Evolutionary conservation across 169 alveolate genomes (phyloP).

Genomic region (Plasmodium gallinaceum): DNA sequence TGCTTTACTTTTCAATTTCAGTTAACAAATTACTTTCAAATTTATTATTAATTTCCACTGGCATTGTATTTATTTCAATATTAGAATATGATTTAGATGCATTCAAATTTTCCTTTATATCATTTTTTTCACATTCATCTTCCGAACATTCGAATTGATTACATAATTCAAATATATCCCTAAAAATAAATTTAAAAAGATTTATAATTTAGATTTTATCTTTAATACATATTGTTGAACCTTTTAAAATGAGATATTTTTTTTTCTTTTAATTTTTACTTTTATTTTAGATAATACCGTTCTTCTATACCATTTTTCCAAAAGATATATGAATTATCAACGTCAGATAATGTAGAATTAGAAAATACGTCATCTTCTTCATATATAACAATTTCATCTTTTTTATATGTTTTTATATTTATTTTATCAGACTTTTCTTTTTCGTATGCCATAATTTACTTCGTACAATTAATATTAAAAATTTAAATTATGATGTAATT

Average conservation of each 20-base stretch:
- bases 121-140: conserved; percentile 27
- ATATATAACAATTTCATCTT: conserved; percentile 9
- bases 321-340: conserved; percentile 37
- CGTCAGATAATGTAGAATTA: conserved; percentile 60
- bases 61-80: conserved; percentile 47
- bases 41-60: conserved; percentile 1
- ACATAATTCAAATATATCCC: conserved; percentile 43
- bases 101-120: not conserved
- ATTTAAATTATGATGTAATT: no score
- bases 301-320: conserved; percentile 26
- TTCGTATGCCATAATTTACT: conserved; percentile 4
- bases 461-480: no score
- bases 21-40: not conserved
- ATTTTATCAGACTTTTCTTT: conserved; percentile 14
- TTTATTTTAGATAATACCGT: conserved; percentile 18
- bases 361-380: conserved; percentile 56
- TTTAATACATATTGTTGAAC: not conserved
- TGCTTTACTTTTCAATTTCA: no score
- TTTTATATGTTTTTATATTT: conserved; percentile 11
- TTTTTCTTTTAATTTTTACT: not conserved
- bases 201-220: no score
- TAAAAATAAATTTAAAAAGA: not conserved
- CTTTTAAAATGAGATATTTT: no score
- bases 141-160: conserved; percentile 72
- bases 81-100: conserved; percentile 1